Evolutionary conservation across 108 stramenopile genomes (phyloP), one percentile per base, ranked within the genome.

Genomic region (Cyclostephanos tholiformis): DNA sequence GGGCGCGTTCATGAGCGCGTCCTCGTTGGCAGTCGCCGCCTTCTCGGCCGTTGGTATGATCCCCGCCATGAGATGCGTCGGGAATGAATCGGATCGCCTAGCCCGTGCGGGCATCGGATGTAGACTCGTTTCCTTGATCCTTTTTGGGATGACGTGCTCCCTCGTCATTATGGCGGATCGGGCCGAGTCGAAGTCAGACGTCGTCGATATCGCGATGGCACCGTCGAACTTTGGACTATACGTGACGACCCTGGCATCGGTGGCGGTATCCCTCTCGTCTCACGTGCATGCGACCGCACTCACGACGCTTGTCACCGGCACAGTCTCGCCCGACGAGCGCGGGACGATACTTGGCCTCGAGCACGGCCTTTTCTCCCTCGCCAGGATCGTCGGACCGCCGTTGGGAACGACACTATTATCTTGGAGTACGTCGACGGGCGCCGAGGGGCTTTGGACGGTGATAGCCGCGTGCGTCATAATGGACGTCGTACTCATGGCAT

Each of bases 271-370:
- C 8, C 69, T 89, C n/a, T 80, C 88, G n/a, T 76, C 84, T 22
- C 90, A 94, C 68, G 69, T 76, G 6, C 74, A 91, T 65, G 88
- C 92, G 32, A 94, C 92, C 0, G 80, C 86, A 9, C 61, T 94
- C 32, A 91, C 92, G n/a, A 89, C 87, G 25, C 81, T 84, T 46
- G 89, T 89, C 2, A 94, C 93, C 7, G 88, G 88, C 19, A 67
- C 71, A 1, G 93, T 91, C 0, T 56, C 65, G 0, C 59, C 76
- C 29, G 65, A 80, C 6, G 84, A 88, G 62, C 84, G 85, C 35
- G 93, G 92, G n/a, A 73, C 88, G 23, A 60, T 94, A 16, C 73
- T 94, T 12, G 93, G 91, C 22, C 75, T 94, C 63, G 91, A 94
- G 68, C 93, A 94, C 71, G 85, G 89, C 49, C 63, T 94, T 56